Base-by-base conservation (phyloP, 495 filamentous ascomycete genomes). In the Cercophora sp. region DNA sequence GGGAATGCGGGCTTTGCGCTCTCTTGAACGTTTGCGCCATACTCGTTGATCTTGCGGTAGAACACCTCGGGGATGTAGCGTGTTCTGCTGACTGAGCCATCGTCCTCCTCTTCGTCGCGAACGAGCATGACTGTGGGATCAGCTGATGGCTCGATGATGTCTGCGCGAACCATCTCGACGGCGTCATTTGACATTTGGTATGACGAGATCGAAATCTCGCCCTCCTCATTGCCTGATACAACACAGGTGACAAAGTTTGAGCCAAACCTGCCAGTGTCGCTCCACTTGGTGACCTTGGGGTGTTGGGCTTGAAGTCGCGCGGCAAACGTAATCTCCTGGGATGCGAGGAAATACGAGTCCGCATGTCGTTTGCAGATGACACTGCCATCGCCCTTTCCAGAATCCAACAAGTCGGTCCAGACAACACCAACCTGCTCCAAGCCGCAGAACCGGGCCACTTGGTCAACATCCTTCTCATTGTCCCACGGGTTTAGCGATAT, bases 41-140 rank as follows among this genome's bases (percentile, higher is more conserved):
- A 95, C 65, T 97, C 91, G 66, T 99, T 97, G 62, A 96, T 91
- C 49, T 84, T 80, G 40, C 93, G 84, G 70, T 91, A 99, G 72
- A 97, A 97, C 13, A 99, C 93, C 57, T 99, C 93, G 2, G 94
- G 93, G 35, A 97, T 95, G 62, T 99, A 99, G 41, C 91, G 79
- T 22, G 85, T 85, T 49, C 80, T 83, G 68, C 80, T 87, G n/a
- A 69, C 72, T 23, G 70, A 73, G 50, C 77, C 81, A 47, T 91
- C 86, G 29, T 91, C 87, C 59, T 90, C 88, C 41, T 96, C 89
- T 64, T 96, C 93, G 23, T 86, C 86, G 51, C 89, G 89, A 10
- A 99, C 92, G 29, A 99, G 81, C 93, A 99, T 96, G 39, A 92
- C 85, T 6, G 76, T 80, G 3, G 93, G 93, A 51, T 97, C 93